Evolutionary conservation across 1,284 basidiomycete genomes (phyloP), one percentile per base, ranked within the genome.

Genomic region (Phlebopus sp.): DNA sequence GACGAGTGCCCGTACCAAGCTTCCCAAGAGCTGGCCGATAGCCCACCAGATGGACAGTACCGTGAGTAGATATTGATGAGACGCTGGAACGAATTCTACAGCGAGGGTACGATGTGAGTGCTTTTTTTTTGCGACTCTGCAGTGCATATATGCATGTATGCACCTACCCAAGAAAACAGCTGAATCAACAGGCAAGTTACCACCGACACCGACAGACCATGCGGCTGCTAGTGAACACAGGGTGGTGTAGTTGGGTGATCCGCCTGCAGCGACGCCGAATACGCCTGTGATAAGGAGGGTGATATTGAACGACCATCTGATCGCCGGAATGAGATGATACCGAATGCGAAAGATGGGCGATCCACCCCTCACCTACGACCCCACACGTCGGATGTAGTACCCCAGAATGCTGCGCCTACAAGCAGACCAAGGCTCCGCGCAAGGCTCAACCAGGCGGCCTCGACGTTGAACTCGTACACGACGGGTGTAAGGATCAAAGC

Each of bases 41-140:
- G 79, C 78, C 83, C 83, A 86, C 75, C 79, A 84, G 23, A 77
- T 71, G 8, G 79, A 82, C 1, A 85, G 71, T n/a, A 85, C 67
- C 0, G 82, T 85, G 37, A 85, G 64, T 4, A 17, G 15, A 32
- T 42, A 3, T 5, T 27, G 17, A 40, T 30, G 34, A 15, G 37
- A 34, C 46, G 17, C 42, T 42, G 80, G 79, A 34, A 81, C 68
- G 53, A 78, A 75, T 57, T 82, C 80, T 41, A 82, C 68, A 59
- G 76, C 81, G 41, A 82, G 65, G 7, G 77, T 76, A 42, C 75
- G 46, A 52, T 32, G 31, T 18, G n/a, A 41, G 41, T 18, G 32
- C n/a, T 0, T 2, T 30, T 14, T 25, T 5, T 18, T 30, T 23
- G n/a, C 6, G 29, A 41, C 9, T 29, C 27, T 29, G 9, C 10